Evolutionary conservation across 805 yeast genomes (phyloP), one percentile per base, ranked within the genome.

Genomic region (Candida mattraensis): DNA sequence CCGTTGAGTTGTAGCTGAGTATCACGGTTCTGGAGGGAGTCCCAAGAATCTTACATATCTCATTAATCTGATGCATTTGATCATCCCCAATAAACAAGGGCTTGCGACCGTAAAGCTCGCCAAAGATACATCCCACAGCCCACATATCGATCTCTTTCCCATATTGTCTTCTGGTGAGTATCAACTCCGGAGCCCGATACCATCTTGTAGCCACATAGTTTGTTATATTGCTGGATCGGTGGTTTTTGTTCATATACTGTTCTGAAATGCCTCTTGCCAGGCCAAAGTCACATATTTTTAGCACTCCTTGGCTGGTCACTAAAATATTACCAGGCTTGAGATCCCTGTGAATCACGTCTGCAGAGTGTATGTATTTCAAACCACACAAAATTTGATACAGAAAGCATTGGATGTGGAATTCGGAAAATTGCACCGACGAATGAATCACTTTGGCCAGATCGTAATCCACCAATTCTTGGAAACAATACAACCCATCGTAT

Each of bases 281-380:
- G 0, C 98, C 98, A 67, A 89, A 89, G 62, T 89, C 98, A 61
- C 97, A 87, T 12, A 89, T 86, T 54, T 89, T 89, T 31, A 89
- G 63, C 4, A 61, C 66, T 0, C 98, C 97, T 36, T 78, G 79
- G 2, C 76, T 59, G 5, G 87, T 78, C 13, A 88, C 84, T 38
- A 89, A 66, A 4, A 89, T 80, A 56, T 89, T 89, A 0, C 95
- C 94, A 0, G 97, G 97, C 60, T 89, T 89, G 44, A 89, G 71
- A 56, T 89, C 98, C 38, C 98, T 70, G 57, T 89, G 98, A 36
- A 89, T 82, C 7, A 89, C 95, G 48, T 86, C 88, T 1, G 96
- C 96, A 5, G 93, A 79, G 60, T 89, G 98, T 33, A 89, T 83
- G 53, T 87, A 89, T 54, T 86, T 84, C 28, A 89, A 63, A 0